These are phyloP conservation scores for Aureobasidium vineae DNA, from an alignment of 2,329 filamentous ascomycete species.

Conservation along the genomic window DNA sequence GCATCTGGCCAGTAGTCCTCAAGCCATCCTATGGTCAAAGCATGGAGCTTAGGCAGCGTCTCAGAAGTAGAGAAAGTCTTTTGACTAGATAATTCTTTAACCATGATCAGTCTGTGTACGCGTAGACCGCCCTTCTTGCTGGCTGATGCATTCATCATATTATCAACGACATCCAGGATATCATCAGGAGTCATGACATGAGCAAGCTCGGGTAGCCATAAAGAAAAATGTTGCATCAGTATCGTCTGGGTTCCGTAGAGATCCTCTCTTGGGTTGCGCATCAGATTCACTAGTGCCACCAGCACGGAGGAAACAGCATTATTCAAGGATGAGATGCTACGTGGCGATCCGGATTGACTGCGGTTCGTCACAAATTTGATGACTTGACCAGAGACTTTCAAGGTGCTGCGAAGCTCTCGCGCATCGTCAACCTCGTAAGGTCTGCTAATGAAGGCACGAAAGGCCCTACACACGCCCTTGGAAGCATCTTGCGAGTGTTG, in stretches of 20 bases:
- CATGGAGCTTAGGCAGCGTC: slow-evolving; percentile 65
- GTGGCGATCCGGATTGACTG: not conserved
- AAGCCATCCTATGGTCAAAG: slow-evolving; percentile 60
- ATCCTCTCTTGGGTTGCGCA: slow-evolving; percentile 24
- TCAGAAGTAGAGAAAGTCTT: slow-evolving; percentile 78
- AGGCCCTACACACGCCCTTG: slow-evolving; percentile 25
- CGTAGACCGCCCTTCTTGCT: slow-evolving; percentile 21
- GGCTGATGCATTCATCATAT: slow-evolving; percentile 22
- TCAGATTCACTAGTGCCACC: slow-evolving; percentile 22
- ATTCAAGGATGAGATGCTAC: not conserved
- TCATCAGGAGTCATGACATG: slow-evolving; percentile 76
- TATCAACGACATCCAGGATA: slow-evolving; percentile 76
- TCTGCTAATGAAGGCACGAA: slow-evolving; percentile 26
- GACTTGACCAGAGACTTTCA: slow-evolving; percentile 29
- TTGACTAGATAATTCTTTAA: slow-evolving; percentile 84
- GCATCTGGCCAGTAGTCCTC: slow-evolving; percentile 87
- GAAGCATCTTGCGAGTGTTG: slow-evolving; percentile 26
- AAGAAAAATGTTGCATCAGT: slow-evolving; percentile 93
- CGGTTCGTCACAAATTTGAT: slow-evolving; percentile 25
- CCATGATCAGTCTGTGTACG: slow-evolving; percentile 67
- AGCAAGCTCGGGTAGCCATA: slow-evolving; percentile 89
- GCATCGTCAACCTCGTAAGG: slow-evolving; percentile 29
- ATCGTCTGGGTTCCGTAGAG: slow-evolving; percentile 64
- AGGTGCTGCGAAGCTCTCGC: slow-evolving; percentile 28
- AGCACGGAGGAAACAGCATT: slow-evolving; percentile 15